phyloP scores from a whole-genome alignment of 305 asterid genomes.

The Fraxinus velutina region DNA sequence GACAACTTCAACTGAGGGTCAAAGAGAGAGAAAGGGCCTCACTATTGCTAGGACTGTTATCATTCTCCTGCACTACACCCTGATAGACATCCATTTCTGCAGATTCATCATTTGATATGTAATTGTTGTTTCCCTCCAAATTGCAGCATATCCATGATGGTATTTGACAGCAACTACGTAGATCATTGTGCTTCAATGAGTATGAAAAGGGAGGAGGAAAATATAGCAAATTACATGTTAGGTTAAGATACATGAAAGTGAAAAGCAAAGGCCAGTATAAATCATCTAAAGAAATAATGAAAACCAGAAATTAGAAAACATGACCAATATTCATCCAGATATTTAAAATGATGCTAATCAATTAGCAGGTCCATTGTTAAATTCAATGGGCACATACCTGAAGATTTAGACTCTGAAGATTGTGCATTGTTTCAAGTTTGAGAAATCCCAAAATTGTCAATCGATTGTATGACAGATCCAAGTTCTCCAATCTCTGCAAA shows the following conservation, averaged over 20 bases:
- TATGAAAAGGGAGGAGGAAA: background rate
- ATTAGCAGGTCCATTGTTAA: background rate
- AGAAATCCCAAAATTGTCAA: conserved; percentile 62
- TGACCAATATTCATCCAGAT: background rate
- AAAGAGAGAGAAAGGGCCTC: conserved; percentile 9
- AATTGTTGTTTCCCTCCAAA: conserved; percentile 61
- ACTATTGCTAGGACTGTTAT: conserved; percentile 33
- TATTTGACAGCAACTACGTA: conserved; percentile 47
- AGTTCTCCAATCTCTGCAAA: conserved; percentile 66
- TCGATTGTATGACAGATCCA: conserved; percentile 79
- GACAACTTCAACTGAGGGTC: background rate
- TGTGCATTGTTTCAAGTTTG: conserved; percentile 71
- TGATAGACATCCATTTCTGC: conserved; percentile 91
- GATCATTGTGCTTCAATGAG: conserved; percentile 60
- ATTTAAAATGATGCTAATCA: background rate
- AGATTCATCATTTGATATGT: conserved; percentile 56
- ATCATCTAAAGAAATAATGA: background rate
- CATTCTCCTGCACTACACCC: conserved; percentile 41
- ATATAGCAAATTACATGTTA: conserved; percentile 18
- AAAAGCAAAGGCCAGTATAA: background rate
- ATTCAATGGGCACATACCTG: conserved; percentile 48
- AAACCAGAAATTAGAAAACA: background rate
- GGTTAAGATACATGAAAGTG: conserved; percentile 1
- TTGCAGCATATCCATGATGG: conserved; percentile 88
- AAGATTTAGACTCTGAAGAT: conserved; percentile 61